Evolutionary conservation across 305 asterid species (phyloP).

Genomic region (Salvia sclarea): DNA sequence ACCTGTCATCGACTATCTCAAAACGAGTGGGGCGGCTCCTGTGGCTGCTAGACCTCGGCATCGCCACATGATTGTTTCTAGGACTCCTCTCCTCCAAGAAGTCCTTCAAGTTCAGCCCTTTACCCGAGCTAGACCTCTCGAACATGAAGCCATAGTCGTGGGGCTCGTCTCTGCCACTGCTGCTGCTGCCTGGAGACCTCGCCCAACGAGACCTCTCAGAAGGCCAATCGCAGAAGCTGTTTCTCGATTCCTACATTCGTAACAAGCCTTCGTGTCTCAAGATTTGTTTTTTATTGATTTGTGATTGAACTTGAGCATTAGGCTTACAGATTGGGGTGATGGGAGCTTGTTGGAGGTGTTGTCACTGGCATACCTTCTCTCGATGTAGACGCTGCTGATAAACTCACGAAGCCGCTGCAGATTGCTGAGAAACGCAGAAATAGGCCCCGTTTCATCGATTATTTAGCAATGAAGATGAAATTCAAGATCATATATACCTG

Average conservation of each 20-base stretch:
- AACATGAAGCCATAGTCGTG: slow-evolving; percentile 34
- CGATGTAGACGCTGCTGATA: slow-evolving; percentile 64
- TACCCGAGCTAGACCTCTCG: slow-evolving; percentile 39
- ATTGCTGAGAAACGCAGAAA: slow-evolving; percentile 51
- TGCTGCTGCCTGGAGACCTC: slow-evolving; percentile 37
- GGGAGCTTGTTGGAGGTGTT: slow-evolving; percentile 39
- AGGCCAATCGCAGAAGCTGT: slow-evolving; percentile 37
- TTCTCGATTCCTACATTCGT: slow-evolving; percentile 41
- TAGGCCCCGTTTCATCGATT: neutral
- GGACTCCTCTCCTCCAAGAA: slow-evolving; percentile 65
- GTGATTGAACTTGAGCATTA: slow-evolving; percentile 2
- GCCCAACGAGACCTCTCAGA: slow-evolving; percentile 38
- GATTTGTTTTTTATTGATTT: neutral
- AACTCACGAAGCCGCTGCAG: slow-evolving; percentile 71
- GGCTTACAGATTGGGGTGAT: slow-evolving; percentile 49
- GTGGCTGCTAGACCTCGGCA: slow-evolving; percentile 38
- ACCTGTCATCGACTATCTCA: slow-evolving; percentile 93
- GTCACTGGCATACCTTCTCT: slow-evolving; percentile 65
- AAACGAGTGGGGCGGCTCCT: slow-evolving; percentile 50
- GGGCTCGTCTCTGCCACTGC: slow-evolving; percentile 40
- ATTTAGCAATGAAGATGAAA: neutral
- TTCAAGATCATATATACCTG: slow-evolving; percentile 43
- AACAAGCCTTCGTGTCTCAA: neutral
- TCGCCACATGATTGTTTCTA: slow-evolving; percentile 40
- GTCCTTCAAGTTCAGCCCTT: slow-evolving; percentile 39